Percentiles rank a stretch among this genome's conserved stretches.
Evolutionary conservation across 345 rosid genomes (phyloP).

Genomic region (Populus ilicifolia): DNA sequence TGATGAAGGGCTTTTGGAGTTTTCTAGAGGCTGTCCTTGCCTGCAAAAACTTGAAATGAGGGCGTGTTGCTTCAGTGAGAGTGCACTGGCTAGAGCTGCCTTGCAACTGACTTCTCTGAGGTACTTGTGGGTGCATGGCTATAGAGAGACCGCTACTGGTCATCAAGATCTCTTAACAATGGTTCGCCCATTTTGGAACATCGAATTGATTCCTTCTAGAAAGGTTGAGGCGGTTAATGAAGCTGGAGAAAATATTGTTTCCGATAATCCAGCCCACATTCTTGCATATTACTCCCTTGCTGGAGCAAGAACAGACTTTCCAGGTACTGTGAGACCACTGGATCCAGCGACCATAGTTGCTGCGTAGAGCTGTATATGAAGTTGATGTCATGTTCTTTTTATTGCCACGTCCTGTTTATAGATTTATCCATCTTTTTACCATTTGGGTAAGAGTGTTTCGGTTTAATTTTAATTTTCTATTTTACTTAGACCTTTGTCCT

Average conservation of each 20-base stretch:
- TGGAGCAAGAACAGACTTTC: constrained; percentile 86
- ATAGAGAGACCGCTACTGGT: constrained; percentile 46
- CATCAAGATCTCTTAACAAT: constrained; percentile 58
- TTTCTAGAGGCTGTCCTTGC: constrained; percentile 81
- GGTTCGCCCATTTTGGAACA: constrained; percentile 95
- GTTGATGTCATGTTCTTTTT: constrained; percentile 6
- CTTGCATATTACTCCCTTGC: constrained; percentile 92
- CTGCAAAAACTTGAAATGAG: constrained; percentile 91
- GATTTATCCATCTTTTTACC: constrained; percentile 9
- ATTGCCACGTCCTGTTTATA: constrained; percentile 24
- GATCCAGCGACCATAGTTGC: constrained; percentile 22
- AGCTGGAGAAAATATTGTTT: constrained; percentile 24
- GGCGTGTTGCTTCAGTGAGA: constrained; percentile 81
- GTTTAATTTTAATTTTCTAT: constrained; percentile 11
- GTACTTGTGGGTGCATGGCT: constrained; percentile 96
- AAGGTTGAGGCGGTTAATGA: constrained; percentile 24
- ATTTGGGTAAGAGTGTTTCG: constrained; percentile 19
- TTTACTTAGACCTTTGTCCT: constrained; percentile 15
- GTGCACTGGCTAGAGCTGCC: constrained; percentile 65
- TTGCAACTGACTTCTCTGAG: constrained; percentile 64
- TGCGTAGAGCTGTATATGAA: constrained; percentile 41
- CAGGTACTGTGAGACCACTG: constrained; percentile 54
- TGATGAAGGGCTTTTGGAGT: constrained; percentile 69
- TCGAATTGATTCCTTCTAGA: constrained; percentile 74
- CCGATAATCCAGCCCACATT: constrained; percentile 78